Conservation (phyloP, 441 rosid species). For the Populus tomentosa region DNA sequence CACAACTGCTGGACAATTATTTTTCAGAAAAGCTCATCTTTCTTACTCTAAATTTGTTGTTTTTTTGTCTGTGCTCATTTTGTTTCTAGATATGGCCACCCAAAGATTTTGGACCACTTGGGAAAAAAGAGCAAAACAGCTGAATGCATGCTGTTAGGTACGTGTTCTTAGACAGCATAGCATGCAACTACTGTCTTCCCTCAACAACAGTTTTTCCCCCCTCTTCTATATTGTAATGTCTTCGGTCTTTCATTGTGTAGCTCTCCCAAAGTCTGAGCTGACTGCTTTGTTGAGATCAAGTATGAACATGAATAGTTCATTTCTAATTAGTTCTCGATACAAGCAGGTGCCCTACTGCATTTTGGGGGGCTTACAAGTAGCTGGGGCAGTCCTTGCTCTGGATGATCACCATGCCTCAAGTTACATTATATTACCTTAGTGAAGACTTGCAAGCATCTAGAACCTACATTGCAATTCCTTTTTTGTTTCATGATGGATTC, state of each 20-base stretch:
- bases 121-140: not conserved
- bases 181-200: not conserved
- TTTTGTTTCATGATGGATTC: too few relatives aligned
- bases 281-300: not conserved
- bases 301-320: not conserved
- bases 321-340: not conserved
- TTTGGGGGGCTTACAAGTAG: not conserved
- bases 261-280: not conserved
- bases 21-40: not conserved
- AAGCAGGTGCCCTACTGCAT: not conserved
- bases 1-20: not conserved
- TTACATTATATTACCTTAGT: too few relatives aligned
- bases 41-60: not conserved
- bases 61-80: not conserved
- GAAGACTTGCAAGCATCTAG: too few relatives aligned
- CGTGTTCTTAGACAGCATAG: not conserved
- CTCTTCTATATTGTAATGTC: not conserved
- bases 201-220: not conserved
- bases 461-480: too few relatives aligned
- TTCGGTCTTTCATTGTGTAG: not conserved
- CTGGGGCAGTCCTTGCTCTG: too few relatives aligned
- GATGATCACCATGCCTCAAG: too few relatives aligned
- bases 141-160: not conserved
- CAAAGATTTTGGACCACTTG: slow-evolving; percentile 42
- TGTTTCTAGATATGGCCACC: slow-evolving; percentile 55